Conservation (phyloP, 1,284 basidiomycete genomes). For the Grifola frondosa region DNA sequence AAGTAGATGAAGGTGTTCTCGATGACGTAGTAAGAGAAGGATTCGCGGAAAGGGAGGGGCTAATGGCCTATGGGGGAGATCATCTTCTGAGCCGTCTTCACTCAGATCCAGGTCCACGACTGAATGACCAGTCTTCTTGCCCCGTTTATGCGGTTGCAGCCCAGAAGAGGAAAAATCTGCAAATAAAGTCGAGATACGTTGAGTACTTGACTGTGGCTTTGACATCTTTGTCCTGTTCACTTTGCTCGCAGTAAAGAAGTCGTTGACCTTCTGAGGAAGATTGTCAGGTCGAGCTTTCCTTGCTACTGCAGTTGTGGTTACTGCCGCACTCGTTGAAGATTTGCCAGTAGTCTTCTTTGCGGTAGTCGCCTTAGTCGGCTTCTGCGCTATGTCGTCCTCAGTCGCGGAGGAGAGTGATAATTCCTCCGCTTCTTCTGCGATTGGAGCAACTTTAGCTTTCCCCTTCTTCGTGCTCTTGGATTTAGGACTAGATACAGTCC, state of each 20-base stretch:
- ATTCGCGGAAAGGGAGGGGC: too few relatives aligned
- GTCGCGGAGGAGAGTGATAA: not conserved
- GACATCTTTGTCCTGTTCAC: not conserved
- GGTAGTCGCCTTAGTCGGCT: not conserved
- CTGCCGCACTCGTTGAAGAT: not conserved
- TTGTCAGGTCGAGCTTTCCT: not conserved
- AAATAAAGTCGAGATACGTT: too few relatives aligned
- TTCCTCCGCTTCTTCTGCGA: slow-evolving; percentile 19
- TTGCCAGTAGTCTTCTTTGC: not conserved
- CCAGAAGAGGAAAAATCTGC: too few relatives aligned
- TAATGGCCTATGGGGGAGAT: too few relatives aligned
- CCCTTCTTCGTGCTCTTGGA: slow-evolving; percentile 3
- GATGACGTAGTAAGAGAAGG: too few relatives aligned
- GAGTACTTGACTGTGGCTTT: too few relatives aligned
- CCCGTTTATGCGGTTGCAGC: too few relatives aligned
- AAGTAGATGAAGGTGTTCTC: too few relatives aligned
- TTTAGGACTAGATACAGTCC: slow-evolving; percentile 3
- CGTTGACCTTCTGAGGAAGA: slow-evolving; percentile 5
- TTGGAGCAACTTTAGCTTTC: slow-evolving; percentile 5
- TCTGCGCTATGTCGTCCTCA: too few relatives aligned
- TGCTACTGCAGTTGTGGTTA: not conserved
- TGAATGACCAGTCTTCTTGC: too few relatives aligned
- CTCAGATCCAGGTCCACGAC: too few relatives aligned
- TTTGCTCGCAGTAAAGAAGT: slow-evolving; percentile 16
- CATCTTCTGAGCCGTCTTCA: too few relatives aligned